Conservation (phyloP, 1,139 yeast species). For the Blastobotrys serpentis region DNA sequence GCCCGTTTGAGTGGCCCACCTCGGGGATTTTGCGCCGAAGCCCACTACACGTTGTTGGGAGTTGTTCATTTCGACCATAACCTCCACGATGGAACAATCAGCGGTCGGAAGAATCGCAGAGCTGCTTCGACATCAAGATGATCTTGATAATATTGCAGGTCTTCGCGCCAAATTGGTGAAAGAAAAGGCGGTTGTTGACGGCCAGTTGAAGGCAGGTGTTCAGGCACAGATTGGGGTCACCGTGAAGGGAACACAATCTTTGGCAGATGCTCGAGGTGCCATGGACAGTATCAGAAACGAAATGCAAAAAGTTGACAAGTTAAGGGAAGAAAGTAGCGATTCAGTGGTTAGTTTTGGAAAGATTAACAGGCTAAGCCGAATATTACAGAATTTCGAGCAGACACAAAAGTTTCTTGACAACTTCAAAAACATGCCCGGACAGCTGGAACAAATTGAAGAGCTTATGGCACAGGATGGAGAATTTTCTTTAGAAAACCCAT, state of each 20-base stretch:
- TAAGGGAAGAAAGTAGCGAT: slow-evolving; percentile 33
- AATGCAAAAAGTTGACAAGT: slow-evolving; percentile 32
- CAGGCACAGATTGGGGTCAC: slow-evolving; percentile 59
- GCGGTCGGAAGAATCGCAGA: slow-evolving; percentile 32
- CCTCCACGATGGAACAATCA: slow-evolving; percentile 19
- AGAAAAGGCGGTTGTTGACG: slow-evolving; percentile 72
- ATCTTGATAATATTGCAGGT: slow-evolving; percentile 54
- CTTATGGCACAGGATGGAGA: slow-evolving; percentile 59
- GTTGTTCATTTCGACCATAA: too few relatives aligned
- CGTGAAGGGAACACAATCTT: slow-evolving; percentile 38
- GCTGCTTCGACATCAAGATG: slow-evolving; percentile 35
- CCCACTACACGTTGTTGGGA: too few relatives aligned
- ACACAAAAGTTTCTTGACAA: slow-evolving; percentile 65
- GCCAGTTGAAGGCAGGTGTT: slow-evolving; percentile 64
- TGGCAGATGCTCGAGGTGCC: slow-evolving; percentile 33
- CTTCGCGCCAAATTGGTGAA: slow-evolving; percentile 60
- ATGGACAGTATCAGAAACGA: slow-evolving; percentile 35
- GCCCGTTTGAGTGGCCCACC: too few relatives aligned
- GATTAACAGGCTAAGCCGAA: slow-evolving; percentile 60
- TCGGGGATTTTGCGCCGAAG: too few relatives aligned
- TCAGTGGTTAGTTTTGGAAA: slow-evolving; percentile 52
- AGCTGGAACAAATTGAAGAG: slow-evolving; percentile 50
- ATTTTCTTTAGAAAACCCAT: slow-evolving; percentile 50
- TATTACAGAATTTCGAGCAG: slow-evolving; percentile 70
- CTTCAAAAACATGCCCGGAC: slow-evolving; percentile 56